phyloP scores from a whole-genome alignment of 208 protist genomes.

The Leishmania braziliensis region DNA sequence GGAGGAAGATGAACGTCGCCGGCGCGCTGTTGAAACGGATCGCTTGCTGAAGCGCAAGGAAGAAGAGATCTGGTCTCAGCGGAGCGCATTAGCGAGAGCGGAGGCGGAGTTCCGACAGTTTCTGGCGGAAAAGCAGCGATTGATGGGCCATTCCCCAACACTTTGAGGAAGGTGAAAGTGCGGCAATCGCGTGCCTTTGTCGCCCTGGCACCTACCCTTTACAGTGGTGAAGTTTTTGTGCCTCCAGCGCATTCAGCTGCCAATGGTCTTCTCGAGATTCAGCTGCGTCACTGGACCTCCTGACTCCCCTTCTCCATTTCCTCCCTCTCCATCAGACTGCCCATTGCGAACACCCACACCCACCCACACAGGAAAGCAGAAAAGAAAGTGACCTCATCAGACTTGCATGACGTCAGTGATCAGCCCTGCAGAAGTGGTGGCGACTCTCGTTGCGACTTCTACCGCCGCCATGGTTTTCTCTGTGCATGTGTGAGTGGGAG shows the following conservation, averaged over 20 bases:
- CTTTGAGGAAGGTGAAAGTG: neutral
- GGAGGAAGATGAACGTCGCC: slow-evolving; percentile 42
- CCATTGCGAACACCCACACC: neutral
- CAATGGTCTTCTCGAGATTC: neutral
- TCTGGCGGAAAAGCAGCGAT: slow-evolving; percentile 38
- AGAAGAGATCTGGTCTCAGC: slow-evolving; percentile 52
- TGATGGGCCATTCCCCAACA: slow-evolving; percentile 9
- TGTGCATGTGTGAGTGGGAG: too few relatives aligned
- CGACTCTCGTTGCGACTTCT: neutral
- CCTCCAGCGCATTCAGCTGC: neutral
- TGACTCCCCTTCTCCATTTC: neutral
- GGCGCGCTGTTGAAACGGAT: slow-evolving; percentile 32
- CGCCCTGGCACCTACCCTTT: neutral
- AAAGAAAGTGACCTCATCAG: neutral
- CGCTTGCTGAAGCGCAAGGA: slow-evolving; percentile 44
- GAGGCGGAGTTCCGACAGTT: slow-evolving; percentile 54
- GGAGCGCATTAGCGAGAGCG: slow-evolving; percentile 39
- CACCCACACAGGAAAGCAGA: neutral
- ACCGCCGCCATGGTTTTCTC: neutral
- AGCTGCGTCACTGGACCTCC: neutral
- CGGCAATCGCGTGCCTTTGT: neutral
- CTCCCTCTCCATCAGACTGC: neutral
- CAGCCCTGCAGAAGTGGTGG: neutral
- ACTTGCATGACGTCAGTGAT: neutral
- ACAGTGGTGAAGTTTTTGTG: neutral